A percentile compares a stretch with the other conserved stretches of the same genome.
Conservation (phyloP, 345 rosid species). For the Ceriops zippeliana region DNA sequence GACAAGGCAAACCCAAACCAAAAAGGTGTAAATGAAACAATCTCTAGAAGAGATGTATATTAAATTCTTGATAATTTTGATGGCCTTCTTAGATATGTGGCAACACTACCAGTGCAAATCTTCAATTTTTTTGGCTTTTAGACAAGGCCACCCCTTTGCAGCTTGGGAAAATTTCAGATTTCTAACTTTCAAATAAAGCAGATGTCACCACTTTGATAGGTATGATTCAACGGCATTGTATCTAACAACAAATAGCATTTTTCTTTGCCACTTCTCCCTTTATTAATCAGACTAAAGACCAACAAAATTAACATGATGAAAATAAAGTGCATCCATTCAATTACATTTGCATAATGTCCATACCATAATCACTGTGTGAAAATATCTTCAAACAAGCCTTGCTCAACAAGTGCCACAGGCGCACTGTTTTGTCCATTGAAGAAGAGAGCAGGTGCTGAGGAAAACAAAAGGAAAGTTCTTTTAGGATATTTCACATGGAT, state of each 20-base stretch:
- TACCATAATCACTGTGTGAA: slow-evolving; percentile 93
- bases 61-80: no score
- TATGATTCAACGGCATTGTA: not conserved
- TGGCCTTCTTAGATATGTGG: not conserved
- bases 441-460: slow-evolving; percentile 86
- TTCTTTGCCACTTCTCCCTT: no score
- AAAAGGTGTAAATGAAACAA: not conserved
- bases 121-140: not conserved
- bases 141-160: not conserved
- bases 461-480: slow-evolving; percentile 17
- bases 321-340: slow-evolving; percentile 1
- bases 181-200: not conserved
- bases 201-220: no score
- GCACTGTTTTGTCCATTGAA: slow-evolving; percentile 98
- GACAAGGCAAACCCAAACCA: slow-evolving; percentile 24
- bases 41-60: no score
- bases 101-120: not conserved
- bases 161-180: not conserved
- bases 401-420: slow-evolving; percentile 82
- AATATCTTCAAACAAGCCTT: slow-evolving; percentile 83
- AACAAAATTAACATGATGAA: not conserved
- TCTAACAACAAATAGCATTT: not conserved
- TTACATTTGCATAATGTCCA: slow-evolving; percentile 24
- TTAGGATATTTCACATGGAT: slow-evolving; percentile 12
- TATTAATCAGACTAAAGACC: no score